These are phyloP conservation scores for Rhizopus delemar DNA, from an alignment of 371 early-diverging fungal species.

Conservation along the genomic window DNA sequence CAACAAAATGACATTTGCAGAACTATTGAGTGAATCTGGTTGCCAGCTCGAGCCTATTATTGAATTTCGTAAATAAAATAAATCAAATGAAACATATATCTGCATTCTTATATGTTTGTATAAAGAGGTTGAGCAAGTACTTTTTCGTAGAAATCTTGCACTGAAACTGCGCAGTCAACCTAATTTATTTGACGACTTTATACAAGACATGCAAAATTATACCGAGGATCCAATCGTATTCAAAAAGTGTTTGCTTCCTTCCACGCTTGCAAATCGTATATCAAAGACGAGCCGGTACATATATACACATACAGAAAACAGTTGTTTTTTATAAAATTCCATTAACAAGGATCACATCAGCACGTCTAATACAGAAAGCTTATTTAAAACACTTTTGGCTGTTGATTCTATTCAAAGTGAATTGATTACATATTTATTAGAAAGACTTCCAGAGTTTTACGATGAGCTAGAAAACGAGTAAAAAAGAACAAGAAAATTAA, in stretches of 20 bases:
- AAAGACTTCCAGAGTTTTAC: conserved; percentile 67
- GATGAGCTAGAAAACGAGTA: conserved; percentile 60
- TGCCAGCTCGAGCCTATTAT: conserved; percentile 10
- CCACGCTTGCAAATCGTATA: conserved; percentile 21
- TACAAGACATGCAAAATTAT: conserved; percentile 29
- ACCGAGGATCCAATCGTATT: conserved; percentile 28
- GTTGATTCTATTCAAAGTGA: conserved; percentile 66
- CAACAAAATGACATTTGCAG: conserved; percentile 14
- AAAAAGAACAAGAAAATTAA: neutral
- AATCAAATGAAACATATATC: neutral
- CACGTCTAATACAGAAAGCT: conserved; percentile 50
- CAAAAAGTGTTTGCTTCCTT: conserved; percentile 42
- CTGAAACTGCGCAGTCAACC: conserved; percentile 30
- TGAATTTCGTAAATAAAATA: conserved; percentile 14
- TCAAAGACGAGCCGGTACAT: conserved; percentile 22
- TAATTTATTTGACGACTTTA: conserved; percentile 24
- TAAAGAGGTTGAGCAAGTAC: conserved; percentile 21
- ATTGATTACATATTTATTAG: conserved; percentile 62
- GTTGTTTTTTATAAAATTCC: neutral
- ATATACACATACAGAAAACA: neutral
- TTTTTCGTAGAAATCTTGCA: conserved; percentile 39
- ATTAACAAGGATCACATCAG: neutral
- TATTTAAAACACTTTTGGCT: conserved; percentile 62
- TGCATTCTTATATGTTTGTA: neutral
- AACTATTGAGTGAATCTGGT: conserved; percentile 19